These are phyloP conservation scores for Edaphochlamys debaryana DNA, from an alignment of 139 green algal species.

Conservation along the genomic window DNA sequence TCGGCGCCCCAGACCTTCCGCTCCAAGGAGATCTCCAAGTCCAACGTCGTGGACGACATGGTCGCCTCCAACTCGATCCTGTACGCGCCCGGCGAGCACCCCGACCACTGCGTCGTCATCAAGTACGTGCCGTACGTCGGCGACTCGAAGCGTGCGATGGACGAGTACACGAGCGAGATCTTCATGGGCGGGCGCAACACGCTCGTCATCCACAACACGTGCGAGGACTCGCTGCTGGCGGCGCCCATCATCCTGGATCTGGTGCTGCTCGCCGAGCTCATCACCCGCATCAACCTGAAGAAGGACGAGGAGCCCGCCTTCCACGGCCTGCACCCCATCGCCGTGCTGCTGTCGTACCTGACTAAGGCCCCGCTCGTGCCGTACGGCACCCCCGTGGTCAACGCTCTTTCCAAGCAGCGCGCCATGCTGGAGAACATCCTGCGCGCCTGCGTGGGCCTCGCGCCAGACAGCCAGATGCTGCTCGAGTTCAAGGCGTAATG, in stretches of 20 bases:
- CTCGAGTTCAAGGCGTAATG: slow-evolving; percentile 80
- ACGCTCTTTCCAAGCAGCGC: slow-evolving; percentile 96
- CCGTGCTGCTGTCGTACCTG: slow-evolving; percentile 93
- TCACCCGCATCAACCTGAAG: slow-evolving; percentile 90
- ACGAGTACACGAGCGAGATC: slow-evolving; percentile 99
- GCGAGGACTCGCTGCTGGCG: slow-evolving; percentile 97
- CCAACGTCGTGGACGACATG: slow-evolving; percentile 99
- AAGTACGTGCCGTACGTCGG: slow-evolving; percentile 99
- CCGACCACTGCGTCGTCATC: slow-evolving; percentile 99
- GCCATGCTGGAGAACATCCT: slow-evolving; percentile 99
- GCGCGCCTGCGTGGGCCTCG: slow-evolving; percentile 93
- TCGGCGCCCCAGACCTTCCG: slow-evolving; percentile 90
- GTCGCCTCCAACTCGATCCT: slow-evolving; percentile 94
- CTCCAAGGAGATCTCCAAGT: slow-evolving; percentile 97
- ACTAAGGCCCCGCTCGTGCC: slow-evolving; percentile 94
- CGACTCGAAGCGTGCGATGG: slow-evolving; percentile 98
- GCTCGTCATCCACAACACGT: slow-evolving; percentile 99
- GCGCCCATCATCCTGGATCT: slow-evolving; percentile 99
- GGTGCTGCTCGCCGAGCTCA: slow-evolving; percentile 95
- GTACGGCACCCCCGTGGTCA: slow-evolving; percentile 93
- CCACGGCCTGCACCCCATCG: slow-evolving; percentile 92
- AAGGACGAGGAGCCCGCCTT: slow-evolving; percentile 81
- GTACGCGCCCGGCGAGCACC: slow-evolving; percentile 95
- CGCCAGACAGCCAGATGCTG: slow-evolving; percentile 98
- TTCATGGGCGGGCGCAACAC: slow-evolving; percentile 96